Evolutionary conservation across 306 rosid species (phyloP).

Genomic region (Prinsepia uniflora): DNA sequence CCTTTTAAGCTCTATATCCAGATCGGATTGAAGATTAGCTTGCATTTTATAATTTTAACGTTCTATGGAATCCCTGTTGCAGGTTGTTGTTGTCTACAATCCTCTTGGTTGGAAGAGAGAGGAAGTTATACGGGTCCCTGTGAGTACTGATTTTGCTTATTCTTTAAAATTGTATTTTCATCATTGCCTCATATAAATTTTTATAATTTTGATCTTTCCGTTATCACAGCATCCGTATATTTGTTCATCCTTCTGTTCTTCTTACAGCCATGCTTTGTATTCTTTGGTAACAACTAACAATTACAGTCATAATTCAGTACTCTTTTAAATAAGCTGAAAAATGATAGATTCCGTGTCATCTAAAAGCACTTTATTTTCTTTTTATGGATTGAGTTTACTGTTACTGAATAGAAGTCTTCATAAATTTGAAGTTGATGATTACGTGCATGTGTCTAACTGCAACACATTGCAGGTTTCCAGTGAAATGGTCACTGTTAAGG

Average conservation of each 20-base stretch:
- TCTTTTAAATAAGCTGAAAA: not conserved
- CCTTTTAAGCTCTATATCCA: not conserved
- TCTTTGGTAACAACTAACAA: not conserved
- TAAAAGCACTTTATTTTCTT: not conserved
- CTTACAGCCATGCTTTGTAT: not conserved
- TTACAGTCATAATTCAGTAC: not conserved
- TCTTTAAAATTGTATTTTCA: not conserved
- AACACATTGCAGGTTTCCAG: constrained; percentile 56
- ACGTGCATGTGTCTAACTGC: constrained; percentile 6
- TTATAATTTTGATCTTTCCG: not conserved
- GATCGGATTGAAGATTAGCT: not conserved
- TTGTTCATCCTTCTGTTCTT: not conserved
- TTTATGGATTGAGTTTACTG: not conserved
- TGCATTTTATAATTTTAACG: not conserved
- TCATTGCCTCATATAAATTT: not conserved
- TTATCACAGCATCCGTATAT: not conserved
- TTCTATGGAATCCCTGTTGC: not conserved
- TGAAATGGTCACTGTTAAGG: constrained; percentile 56
- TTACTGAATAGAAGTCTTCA: not conserved
- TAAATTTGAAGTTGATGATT: not conserved
- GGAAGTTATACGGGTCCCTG: constrained; percentile 79
- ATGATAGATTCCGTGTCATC: not conserved
- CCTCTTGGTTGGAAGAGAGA: constrained; percentile 88
- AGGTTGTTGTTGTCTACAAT: constrained; percentile 77
- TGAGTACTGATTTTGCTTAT: constrained; percentile 38